Base-by-base conservation (phyloP, 2,329 filamentous ascomycete genomes). In the Colletotrichum horii region DNA sequence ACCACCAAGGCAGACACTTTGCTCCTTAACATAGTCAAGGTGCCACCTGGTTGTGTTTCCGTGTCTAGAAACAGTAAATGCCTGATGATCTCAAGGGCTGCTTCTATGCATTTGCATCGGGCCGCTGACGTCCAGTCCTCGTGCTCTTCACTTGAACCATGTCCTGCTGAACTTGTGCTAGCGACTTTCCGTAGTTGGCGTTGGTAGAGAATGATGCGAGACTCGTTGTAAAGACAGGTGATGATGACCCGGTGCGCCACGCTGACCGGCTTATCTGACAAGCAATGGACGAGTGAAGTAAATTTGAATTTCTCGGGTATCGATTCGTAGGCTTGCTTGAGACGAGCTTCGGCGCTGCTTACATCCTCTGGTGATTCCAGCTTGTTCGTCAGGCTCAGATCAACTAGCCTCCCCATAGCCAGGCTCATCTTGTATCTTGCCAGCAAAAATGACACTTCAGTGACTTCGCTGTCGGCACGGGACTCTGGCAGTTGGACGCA, bases 21-120 rank as follows among this genome's bases (percentile, higher is more conserved):
- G 1, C 16, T 19, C 0, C 4, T 19, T 1, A 19, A 0, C 2
- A 0, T 4, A 5, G 2, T 11, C 2, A 38, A 9, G 36, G 36
- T 38, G 36, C 36, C 4, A 0, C 16, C 36, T 2, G 4, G 36
- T 1, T 43, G 16, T 43, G 16, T 3, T 43, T 43, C 36, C 0
- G 36, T 11, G 0, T 43, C 36, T 0, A 43, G 0, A 11, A 43
- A 43, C 2, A 43, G 4, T 0, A 43, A 19, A 2, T 43, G 16
- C 16, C 19, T n/a, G 8, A n/a, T 3, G 0, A 43, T 1, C 4
- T 43, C 36, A 43, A 11, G 4, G 0, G 16, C 36, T 3, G 36
- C 36, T 0, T 3, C 0, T 1, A 19, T n/a, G 36, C 16, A 43
- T 43, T 43, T 43, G 4, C 1, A 2, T 5, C 16, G 36, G 0